Base-by-base conservation (phyloP, 2,329 filamentous ascomycete genomes). In the Paramyrothecium sp. region DNA sequence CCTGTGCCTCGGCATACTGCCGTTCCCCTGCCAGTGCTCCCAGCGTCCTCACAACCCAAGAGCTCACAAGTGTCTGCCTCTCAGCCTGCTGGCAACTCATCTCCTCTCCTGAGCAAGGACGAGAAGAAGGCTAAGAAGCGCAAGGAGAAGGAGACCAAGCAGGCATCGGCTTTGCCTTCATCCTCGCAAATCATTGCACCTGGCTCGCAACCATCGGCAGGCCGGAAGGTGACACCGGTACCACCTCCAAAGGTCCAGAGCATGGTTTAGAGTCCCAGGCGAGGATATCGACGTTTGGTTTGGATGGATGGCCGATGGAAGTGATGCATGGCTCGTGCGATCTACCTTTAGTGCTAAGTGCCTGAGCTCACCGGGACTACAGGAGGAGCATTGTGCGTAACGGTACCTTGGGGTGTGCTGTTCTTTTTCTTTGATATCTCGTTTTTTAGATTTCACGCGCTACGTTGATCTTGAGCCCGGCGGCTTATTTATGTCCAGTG, bases 1-100 rank as follows among this genome's bases (percentile, higher is more conserved):
- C 62, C 69, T 20, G 46, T 58, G 12, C 65, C 66, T 50, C 63
- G 69, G 11, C 68, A 71, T 52, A 69, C 70, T 19, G 62, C 60
- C 4, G 67, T 73, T 3, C 74, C 71, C 8, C 60, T 76, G 7
- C 77, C 75, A 11, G 63, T 58, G n/a, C 60, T 76, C 16, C 75
- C 73, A 33, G 64, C 69, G 21, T 67, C 67, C 8, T 69, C 69
- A 3, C 68, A 60, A 21, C 56, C 60, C 46, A 67, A 64, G 50
- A 60, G 63, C 22, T 67, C 69, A 12, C 62, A 67, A 12, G 63
- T 64, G 3, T 65, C 67, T 21, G 30, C 63, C 46, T 60, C 65
- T n/a, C 56, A 54, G 17, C 59, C 59, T 26, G 49, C 44, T 20
- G 41, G 44, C 3, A 17, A 53, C 33, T 55, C 61, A 3, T 67